Evolutionary conservation across 78 protist species (phyloP).

Genomic region (Polysphondylium violaceum): DNA sequence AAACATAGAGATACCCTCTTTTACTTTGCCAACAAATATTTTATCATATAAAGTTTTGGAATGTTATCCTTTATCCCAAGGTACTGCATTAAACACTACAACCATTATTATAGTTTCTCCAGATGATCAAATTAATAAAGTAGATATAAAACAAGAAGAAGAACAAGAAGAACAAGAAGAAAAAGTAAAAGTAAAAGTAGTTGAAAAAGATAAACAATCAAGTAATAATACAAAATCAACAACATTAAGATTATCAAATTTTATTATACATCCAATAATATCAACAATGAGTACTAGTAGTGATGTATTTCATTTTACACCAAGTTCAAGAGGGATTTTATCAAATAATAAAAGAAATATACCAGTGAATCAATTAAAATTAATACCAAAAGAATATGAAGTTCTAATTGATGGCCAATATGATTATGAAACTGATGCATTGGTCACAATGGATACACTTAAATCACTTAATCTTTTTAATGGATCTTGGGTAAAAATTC

Average conservation of each 20-base stretch:
- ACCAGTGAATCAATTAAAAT: not conserved
- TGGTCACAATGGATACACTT: conserved; percentile 31
- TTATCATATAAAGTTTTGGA: conserved; percentile 23
- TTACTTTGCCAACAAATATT: not conserved
- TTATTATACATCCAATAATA: conserved; percentile 51
- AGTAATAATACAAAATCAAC: not conserved
- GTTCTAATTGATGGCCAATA: conserved; percentile 1
- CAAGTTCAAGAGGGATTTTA: conserved; percentile 12
- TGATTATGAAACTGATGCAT: conserved; percentile 20
- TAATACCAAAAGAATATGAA: not conserved
- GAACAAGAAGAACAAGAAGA: not conserved
- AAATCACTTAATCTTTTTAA: conserved; percentile 26
- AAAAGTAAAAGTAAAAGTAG: not conserved
- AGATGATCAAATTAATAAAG: conserved; percentile 17
- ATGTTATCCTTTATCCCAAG: conserved; percentile 67
- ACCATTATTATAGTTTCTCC: conserved; percentile 50
- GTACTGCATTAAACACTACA: conserved; percentile 7
- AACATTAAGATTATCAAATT: conserved; percentile 41
- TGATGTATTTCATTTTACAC: conserved; percentile 47
- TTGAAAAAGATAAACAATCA: not conserved
- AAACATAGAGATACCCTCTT: too few species aligned
- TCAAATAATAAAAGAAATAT: not conserved
- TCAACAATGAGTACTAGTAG: not conserved
- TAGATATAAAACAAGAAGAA: not conserved
- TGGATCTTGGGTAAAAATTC: conserved; percentile 25